phyloP scores from a whole-genome alignment of 2,329 filamentous ascomycete genomes.

The Helicocarpus griseus region DNA sequence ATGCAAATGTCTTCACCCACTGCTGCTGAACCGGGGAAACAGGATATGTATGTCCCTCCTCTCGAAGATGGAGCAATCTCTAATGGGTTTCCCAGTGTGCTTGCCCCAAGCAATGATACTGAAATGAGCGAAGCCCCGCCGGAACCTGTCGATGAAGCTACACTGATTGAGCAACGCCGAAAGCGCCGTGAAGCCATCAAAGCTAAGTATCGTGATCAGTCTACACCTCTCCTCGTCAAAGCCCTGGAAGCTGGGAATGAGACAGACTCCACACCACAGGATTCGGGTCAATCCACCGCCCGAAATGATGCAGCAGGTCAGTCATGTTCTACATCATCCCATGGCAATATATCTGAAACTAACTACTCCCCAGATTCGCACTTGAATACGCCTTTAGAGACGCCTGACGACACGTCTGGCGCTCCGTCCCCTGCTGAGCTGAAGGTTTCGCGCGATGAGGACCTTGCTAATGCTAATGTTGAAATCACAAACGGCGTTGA shows the following conservation, averaged over 20 bases:
- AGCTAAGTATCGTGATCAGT: slow-evolving; percentile 64
- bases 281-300: slow-evolving; percentile 36
- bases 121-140: slow-evolving; percentile 35
- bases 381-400: slow-evolving; percentile 36
- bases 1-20: slow-evolving; percentile 37
- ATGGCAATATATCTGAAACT: slow-evolving; percentile 12
- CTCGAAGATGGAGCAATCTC: background rate
- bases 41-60: slow-evolving; percentile 34
- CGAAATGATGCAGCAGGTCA: slow-evolving; percentile 31
- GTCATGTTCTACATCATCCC: slow-evolving; percentile 8
- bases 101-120: slow-evolving; percentile 12
- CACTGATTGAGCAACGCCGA: slow-evolving; percentile 74
- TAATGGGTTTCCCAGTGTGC: slow-evolving; percentile 13
- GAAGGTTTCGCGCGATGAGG: slow-evolving; percentile 56
- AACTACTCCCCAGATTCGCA: slow-evolving; percentile 23
- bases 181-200: slow-evolving; percentile 76
- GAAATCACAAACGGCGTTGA: slow-evolving; percentile 35
- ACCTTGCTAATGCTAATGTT: slow-evolving; percentile 49
- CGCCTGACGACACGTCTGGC: slow-evolving; percentile 38
- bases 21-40: slow-evolving; percentile 22
- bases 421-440: slow-evolving; percentile 50
- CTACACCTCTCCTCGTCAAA: slow-evolving; percentile 58
- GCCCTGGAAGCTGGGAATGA: slow-evolving; percentile 57
- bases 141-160: slow-evolving; percentile 65
- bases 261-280: slow-evolving; percentile 42